phyloP scores from a whole-genome alignment of 2,329 filamentous ascomycete genomes.

The Aspergillus uvarum region DNA sequence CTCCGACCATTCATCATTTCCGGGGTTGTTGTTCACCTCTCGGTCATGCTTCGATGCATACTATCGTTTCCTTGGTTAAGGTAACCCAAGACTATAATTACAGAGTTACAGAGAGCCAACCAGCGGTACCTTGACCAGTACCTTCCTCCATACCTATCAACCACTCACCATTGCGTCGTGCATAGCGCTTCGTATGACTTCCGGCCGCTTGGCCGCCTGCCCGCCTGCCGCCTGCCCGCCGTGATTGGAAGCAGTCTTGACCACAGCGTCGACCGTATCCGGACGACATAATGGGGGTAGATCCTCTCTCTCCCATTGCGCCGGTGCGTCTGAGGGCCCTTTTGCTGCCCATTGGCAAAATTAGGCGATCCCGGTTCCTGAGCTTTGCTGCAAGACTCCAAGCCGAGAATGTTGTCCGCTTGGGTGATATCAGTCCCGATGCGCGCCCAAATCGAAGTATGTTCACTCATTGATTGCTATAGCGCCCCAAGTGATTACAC shows the following conservation, averaged over 20 bases:
- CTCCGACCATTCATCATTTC: background rate
- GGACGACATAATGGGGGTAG: conserved; percentile 73
- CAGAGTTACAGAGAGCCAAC: background rate
- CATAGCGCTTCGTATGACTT: conserved; percentile 23
- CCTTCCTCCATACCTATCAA: background rate
- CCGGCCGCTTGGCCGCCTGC: conserved; percentile 20
- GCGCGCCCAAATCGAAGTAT: conserved; percentile 81
- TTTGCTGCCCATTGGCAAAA: conserved; percentile 80
- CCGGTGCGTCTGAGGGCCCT: conserved; percentile 87
- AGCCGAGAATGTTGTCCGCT: conserved; percentile 74
- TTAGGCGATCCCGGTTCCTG: conserved; percentile 77
- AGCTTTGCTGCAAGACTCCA: conserved; percentile 76
- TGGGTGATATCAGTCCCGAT: conserved; percentile 85
- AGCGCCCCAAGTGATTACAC: background rate
- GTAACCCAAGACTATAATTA: background rate
- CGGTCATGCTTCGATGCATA: background rate
- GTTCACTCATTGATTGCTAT: conserved; percentile 24
- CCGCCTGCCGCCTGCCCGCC: background rate
- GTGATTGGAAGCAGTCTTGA: conserved; percentile 36
- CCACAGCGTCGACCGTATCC: conserved; percentile 32
- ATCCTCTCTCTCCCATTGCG: conserved; percentile 85
- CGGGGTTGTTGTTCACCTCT: background rate
- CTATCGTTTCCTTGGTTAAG: background rate
- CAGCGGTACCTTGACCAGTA: background rate
- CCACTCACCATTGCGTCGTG: background rate